Conservation (phyloP, 179 eudicot species). For the Patellifolia procumbens region DNA sequence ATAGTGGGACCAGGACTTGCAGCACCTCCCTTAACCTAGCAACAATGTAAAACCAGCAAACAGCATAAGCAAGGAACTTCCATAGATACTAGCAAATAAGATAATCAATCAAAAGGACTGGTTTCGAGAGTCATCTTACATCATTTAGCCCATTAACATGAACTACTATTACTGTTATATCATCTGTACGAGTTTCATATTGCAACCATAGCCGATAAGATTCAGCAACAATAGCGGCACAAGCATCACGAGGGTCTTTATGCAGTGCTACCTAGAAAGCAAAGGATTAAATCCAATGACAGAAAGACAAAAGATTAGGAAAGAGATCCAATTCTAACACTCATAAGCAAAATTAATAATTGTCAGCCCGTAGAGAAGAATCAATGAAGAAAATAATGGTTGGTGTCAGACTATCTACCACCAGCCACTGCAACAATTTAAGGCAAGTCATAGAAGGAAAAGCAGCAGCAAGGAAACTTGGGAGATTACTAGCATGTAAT, state of each 20-base stretch:
- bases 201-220: conserved; percentile 98
- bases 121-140: conserved; percentile 48
- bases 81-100: background rate
- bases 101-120: background rate
- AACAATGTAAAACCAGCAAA: conserved; percentile 15
- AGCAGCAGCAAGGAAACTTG: background rate
- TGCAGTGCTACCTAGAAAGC: conserved; percentile 65
- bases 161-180: conserved; percentile 89
- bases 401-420: background rate
- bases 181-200: conserved; percentile 99
- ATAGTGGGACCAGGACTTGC: conserved; percentile 50
- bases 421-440: background rate
- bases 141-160: conserved; percentile 70
- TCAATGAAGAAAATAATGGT: background rate
- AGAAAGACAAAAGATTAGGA: conserved; percentile 4
- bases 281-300: conserved; percentile 12
- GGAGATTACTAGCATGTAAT: background rate
- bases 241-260: conserved; percentile 98
- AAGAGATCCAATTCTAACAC: background rate
- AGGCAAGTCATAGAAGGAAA: background rate
- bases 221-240: conserved; percentile 99
- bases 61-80: conserved; percentile 12
- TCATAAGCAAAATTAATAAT: background rate
- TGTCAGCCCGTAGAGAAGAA: background rate
- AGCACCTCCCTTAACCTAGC: conserved; percentile 46